Evolutionary conservation across 2,329 filamentous ascomycete species (phyloP).

Genomic region (Aspergillus novofumigatus): DNA sequence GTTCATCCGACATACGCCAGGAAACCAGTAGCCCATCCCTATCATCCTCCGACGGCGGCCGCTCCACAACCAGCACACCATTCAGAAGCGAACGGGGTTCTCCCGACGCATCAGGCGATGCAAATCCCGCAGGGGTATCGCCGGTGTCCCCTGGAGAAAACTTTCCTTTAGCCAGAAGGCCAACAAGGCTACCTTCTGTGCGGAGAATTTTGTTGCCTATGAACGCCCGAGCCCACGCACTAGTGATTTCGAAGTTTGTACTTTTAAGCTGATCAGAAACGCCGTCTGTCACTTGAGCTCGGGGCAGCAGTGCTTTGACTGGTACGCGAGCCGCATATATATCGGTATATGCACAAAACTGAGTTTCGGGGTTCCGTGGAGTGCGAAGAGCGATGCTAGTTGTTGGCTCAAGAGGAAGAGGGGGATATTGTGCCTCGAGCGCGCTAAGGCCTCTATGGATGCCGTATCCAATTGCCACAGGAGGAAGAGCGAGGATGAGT

Average conservation of each 20-base stretch:
- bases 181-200: constrained; percentile 14
- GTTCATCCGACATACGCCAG: constrained; percentile 16
- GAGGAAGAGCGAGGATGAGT: constrained; percentile 10
- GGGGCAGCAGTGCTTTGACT: constrained; percentile 10
- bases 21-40: constrained; percentile 19
- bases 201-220: constrained; percentile 13
- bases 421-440: constrained; percentile 26
- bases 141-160: constrained; percentile 20
- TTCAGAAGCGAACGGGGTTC: constrained; percentile 16
- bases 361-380: constrained; percentile 11
- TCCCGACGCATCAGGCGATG: background rate
- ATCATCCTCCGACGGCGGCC: constrained; percentile 3
- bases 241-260: constrained; percentile 8
- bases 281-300: background rate
- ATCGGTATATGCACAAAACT: constrained; percentile 22
- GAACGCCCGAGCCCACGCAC: constrained; percentile 21
- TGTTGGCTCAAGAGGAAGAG: constrained; percentile 9
- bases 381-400: constrained; percentile 18
- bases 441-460: constrained; percentile 17
- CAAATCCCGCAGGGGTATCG: constrained; percentile 8
- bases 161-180: constrained; percentile 7
- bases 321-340: constrained; percentile 22
- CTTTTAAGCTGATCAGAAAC: background rate
- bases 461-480: constrained; percentile 14
- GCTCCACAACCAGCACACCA: constrained; percentile 16